These are phyloP conservation scores for Alternaria brassicae DNA, from an alignment of 2,329 filamentous ascomycete genomes.

Conservation along the genomic window DNA sequence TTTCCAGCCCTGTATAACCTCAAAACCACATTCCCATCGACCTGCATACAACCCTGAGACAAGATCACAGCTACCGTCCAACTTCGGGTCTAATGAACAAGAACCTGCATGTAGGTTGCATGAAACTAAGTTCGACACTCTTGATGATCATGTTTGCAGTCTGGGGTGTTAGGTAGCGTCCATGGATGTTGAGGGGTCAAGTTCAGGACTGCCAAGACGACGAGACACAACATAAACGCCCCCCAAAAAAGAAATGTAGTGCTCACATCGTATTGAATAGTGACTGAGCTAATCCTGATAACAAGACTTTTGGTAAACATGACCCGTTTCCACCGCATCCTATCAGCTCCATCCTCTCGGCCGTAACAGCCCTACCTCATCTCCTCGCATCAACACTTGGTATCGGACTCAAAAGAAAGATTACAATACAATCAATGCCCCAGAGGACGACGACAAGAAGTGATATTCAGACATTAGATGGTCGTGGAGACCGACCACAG, in stretches of 20 bases:
- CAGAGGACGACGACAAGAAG: conserved; percentile 16
- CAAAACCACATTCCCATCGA: neutral
- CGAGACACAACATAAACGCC: neutral
- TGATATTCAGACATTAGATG: conserved; percentile 48
- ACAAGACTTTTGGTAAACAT: conserved; percentile 25
- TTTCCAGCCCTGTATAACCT: neutral
- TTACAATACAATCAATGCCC: conserved; percentile 36
- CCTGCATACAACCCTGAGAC: neutral
- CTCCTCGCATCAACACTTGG: conserved; percentile 24
- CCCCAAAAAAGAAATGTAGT: neutral
- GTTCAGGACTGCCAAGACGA: neutral
- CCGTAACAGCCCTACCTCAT: conserved; percentile 6
- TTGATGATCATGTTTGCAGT: neutral
- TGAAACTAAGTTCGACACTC: neutral
- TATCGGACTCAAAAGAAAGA: conserved; percentile 31
- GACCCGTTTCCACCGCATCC: conserved; percentile 5
- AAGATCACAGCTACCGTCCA: neutral
- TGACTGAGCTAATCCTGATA: conserved; percentile 1
- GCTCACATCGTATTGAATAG: conserved; percentile 12
- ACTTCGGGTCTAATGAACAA: neutral
- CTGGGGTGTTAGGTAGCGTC: neutral
- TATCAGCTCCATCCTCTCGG: neutral
- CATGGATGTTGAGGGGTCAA: neutral
- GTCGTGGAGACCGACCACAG: conserved; percentile 36
- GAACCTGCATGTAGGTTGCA: neutral